phyloP scores from a whole-genome alignment of 768 basidiomycete genomes.

The Psilocybe subaeruginosa region DNA sequence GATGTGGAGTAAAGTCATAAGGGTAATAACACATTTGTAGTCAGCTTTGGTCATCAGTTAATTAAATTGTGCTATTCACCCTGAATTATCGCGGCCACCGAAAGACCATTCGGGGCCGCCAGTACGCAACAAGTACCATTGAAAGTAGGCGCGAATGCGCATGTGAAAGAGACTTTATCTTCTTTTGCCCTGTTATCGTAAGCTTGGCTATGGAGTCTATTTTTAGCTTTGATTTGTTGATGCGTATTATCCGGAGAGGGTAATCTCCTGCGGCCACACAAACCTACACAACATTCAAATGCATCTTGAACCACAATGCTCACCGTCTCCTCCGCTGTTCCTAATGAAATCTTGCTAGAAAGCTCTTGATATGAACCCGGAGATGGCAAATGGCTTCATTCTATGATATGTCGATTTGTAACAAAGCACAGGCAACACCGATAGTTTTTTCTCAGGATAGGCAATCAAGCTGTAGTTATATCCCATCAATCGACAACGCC shows the following conservation, averaged over 20 bases:
- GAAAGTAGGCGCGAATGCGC: too few species aligned
- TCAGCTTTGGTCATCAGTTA: too few species aligned
- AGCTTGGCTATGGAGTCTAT: constrained; percentile 1
- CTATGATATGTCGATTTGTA: background rate
- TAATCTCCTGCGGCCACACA: constrained; percentile 4
- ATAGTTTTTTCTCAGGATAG: constrained; percentile 18
- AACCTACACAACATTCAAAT: background rate
- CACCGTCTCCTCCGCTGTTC: background rate
- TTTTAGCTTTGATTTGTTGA: constrained; percentile 13
- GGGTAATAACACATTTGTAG: too few species aligned
- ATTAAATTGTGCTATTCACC: too few species aligned
- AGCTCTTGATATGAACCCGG: background rate
- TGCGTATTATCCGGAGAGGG: constrained; percentile 17
- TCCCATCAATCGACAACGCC: constrained; percentile 9
- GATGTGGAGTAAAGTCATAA: too few species aligned
- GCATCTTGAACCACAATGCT: background rate
- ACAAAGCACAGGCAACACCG: constrained; percentile 1
- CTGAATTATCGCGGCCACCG: background rate
- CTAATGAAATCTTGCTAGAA: background rate
- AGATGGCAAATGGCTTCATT: background rate
- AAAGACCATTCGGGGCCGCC: background rate
- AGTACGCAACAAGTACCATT: too few species aligned
- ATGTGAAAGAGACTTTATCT: background rate
- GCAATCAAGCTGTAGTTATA: constrained; percentile 7
- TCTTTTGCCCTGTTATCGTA: background rate